Base-by-base conservation (phyloP, 2,329 filamentous ascomycete species). In the Fusarium lateritium region DNA sequence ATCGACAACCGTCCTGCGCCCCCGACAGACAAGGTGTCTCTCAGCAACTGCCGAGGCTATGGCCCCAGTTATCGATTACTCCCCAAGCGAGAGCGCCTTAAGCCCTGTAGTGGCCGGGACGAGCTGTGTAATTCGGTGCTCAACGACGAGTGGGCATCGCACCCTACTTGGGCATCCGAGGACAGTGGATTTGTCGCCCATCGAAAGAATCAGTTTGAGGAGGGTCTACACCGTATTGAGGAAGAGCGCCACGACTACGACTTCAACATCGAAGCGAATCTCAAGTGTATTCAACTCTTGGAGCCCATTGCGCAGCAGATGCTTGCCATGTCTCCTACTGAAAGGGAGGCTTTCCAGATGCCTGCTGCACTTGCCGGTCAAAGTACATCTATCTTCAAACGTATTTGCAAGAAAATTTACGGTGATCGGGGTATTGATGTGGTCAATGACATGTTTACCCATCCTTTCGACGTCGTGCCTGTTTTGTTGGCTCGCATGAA, bases 171-270 rank as follows among this genome's bases (percentile, higher is more conserved):
- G 96, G 96, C 95, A 2, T 98, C 95, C 2, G 96, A 99, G 79
- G 96, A 99, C 77, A 97, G 93, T 44, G 96, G 96, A 1, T 99
- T 99, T 74, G 95, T 99, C 62, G 96, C 96, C 14, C 96, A 99
- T 81, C 90, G 95, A 66, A 99, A 99, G 86, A 99, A 99, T 74
- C 89, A 92, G 56, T 97, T 92, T 69, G 96, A 99, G 79, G 96
- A 99, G 79, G 92, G 92, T 33, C 88, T 99, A 10, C 96, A 99
- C 77, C 88, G 96, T 21, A 98, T 99, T 64, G 96, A 99, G 80
- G 96, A 99, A 80, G 96, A 99, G 79, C 92, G 96, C 6, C 96
- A 99, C 76, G 96, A 99, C 77, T 99, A 99, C 75, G 96, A 99
- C 79, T 97, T 97, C 81, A 96, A 98, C 77, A 98, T 99, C 54